A percentile compares a stretch with the other conserved stretches of the same genome.
Evolutionary conservation across 1,284 basidiomycete genomes (phyloP).

Genomic region (Volvariella volvacea): DNA sequence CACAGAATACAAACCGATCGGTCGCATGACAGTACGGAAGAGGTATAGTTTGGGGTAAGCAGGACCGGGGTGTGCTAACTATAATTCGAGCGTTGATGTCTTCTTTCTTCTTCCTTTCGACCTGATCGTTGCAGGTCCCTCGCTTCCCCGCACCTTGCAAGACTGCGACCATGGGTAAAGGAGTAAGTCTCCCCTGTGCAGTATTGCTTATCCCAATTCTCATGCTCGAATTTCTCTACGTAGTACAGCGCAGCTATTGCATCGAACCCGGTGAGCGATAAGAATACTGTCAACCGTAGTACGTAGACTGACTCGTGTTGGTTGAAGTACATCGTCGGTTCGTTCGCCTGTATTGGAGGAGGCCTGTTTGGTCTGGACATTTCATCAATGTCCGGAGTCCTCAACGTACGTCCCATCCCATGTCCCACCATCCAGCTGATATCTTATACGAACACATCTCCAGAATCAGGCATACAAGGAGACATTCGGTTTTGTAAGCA

Average conservation of each 20-base stretch:
- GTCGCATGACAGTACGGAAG: no score
- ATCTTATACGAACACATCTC: background rate
- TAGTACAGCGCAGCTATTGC: constrained; percentile 45
- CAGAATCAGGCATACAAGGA: constrained; percentile 53
- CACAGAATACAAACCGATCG: no score
- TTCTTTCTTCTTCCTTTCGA: no score
- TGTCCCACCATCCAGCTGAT: background rate
- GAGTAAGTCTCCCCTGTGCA: background rate
- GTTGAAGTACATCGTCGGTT: constrained; percentile 57
- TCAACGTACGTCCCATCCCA: constrained; percentile 45
- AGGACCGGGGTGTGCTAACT: no score
- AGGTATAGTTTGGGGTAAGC: no score
- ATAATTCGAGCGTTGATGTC: no score
- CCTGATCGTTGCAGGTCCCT: no score
- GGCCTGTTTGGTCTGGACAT: constrained; percentile 76
- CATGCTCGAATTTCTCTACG: background rate
- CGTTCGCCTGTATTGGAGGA: constrained; percentile 77
- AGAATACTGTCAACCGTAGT: background rate
- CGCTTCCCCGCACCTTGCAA: no score
- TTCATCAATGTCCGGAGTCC: constrained; percentile 74
- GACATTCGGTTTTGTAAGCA: constrained; percentile 39
- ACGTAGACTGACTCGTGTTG: constrained; percentile 4
- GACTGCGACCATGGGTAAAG: background rate
- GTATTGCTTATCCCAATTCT: background rate
- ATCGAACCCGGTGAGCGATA: constrained; percentile 34